Evolutionary conservation across 345 rosid genomes (phyloP), one percentile per base, ranked within the genome.

Genomic region (Gossypium bickii): DNA sequence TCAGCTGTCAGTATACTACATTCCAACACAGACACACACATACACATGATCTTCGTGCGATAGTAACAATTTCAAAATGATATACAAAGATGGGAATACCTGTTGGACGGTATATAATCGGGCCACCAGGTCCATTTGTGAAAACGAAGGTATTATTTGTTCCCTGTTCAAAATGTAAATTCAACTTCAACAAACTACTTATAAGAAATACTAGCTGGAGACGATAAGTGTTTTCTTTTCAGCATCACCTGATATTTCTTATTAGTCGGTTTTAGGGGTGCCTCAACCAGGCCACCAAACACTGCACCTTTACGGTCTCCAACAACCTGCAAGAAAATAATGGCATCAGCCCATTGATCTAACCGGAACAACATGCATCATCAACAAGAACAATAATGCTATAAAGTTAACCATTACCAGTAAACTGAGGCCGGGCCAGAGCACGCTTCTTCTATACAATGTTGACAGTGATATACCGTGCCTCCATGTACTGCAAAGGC

Each of bases 271-370:
- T 78, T 86, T 57, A 95, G 83, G 58, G 99, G 98, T 70, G 98
- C 96, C 74, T 95, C 99, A 12, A 95, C 94, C 81, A 93, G 84
- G 78, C 98, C 96, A 81, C 99, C 98, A 83, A 95, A 95, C 47
- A 91, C 97, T 2, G 92, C 92, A 67, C 96, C 99, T 84, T 90
- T 93, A 52, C 77, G 82, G 77, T 95, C 99, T 77, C 98, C 98
- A 83, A 93, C 88, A 70, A 93, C 94, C 98, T 95, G 79, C 25
- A 38, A 80, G 65, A 82, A 74, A 22, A 78, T 45, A 18, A 76
- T 20, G 20, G 9, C 15, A 22, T 48, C 22, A 66, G n/a, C 53
- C 53, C n/a, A 67, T 72, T 11, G 45, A 73, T 29, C 64, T 25
- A 12, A 9, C 41, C 2, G 41, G 13, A 73, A 64, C 20, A 51